Evolutionary conservation across 495 filamentous ascomycete species (phyloP), one percentile per base, ranked within the genome.

Genomic region (Chaetomium cochliodes): DNA sequence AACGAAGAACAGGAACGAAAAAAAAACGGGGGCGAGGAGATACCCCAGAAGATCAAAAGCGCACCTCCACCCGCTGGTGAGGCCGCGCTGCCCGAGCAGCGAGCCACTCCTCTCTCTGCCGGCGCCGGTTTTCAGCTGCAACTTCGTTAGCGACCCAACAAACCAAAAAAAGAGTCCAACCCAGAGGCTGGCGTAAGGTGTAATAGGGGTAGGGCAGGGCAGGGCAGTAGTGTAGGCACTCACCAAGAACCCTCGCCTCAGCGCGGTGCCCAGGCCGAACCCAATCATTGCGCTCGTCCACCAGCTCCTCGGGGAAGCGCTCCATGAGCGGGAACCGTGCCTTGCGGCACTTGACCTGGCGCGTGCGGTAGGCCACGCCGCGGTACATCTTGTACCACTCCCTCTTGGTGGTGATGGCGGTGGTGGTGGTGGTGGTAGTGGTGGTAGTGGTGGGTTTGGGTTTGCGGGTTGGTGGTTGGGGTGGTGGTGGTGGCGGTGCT

Each of bases 251-350:
- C 23, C 64, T 62, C 18, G 73, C 75, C 50, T 56, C 30, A 9
- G 66, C 59, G 42, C 73, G 69, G 50, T 73, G 62, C 23, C 70
- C 72, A 2, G 62, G 20, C 41, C 70, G 51, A 0, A 82, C 73
- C 76, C 78, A 82, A 2, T 66, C 56, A 44, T 81, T 79, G 41
- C 23, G 23, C 28, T 47, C 23, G 12, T 74, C 62, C 33, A 79
- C 62, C 23, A 76, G 63, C 26, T 78, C 77, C 47, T 80, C 76
- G 2, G 79, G 79, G 20, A 74, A 82, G 11, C 74, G 62, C 58
- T 77, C 69, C 7, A 69, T 37, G 16, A 80, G 69, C 22, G 52
- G 16, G 5, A 68, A 28, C 50, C 50, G 33, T 0, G n/a, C 63
- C 9, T 52, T 16, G 23, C 70, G 57, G 26, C 50, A 64, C 53